These are phyloP conservation scores for Cytospora chrysosperma DNA, from an alignment of 2,329 filamentous ascomycete genomes.

Conservation along the genomic window DNA sequence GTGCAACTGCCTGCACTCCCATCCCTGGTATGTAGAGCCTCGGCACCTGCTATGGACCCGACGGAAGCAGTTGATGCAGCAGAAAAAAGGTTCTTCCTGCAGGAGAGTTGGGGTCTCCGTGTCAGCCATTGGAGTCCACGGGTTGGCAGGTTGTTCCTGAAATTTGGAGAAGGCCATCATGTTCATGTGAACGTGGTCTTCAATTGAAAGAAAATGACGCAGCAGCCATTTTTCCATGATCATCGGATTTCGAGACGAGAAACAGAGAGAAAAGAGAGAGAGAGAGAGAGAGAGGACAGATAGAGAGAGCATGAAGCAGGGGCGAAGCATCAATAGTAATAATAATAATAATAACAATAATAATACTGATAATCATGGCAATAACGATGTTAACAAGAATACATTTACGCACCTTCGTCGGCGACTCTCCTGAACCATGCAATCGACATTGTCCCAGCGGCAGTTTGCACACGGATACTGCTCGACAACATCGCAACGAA, in stretches of 20 bases:
- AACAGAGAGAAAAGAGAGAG: not conserved
- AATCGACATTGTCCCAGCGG: constrained; percentile 75
- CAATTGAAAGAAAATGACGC: constrained; percentile 11
- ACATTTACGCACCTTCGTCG: constrained; percentile 76
- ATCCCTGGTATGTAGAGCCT: constrained; percentile 44
- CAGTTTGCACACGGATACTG: constrained; percentile 86
- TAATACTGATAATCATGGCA: no score
- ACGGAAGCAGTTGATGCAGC: constrained; percentile 34
- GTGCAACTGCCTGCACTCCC: constrained; percentile 25
- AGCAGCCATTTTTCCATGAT: constrained; percentile 9
- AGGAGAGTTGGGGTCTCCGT: constrained; percentile 12
- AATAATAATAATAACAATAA: no score
- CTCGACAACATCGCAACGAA: constrained; percentile 91
- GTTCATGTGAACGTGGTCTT: constrained; percentile 26
- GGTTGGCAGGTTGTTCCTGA: constrained; percentile 5
- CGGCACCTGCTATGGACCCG: constrained; percentile 39
- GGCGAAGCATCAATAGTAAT: no score
- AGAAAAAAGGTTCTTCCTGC: constrained; percentile 46
- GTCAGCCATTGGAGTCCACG: constrained; percentile 4
- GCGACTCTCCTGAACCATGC: constrained; percentile 76
- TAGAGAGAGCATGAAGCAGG: not conserved
- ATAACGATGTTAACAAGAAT: no score
- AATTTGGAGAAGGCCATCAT: constrained; percentile 1
- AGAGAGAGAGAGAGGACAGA: not conserved
- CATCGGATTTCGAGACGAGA: not conserved